These are phyloP conservation scores for Penstemon newberryi DNA, from an alignment of 257 asterid species.

Conservation along the genomic window DNA sequence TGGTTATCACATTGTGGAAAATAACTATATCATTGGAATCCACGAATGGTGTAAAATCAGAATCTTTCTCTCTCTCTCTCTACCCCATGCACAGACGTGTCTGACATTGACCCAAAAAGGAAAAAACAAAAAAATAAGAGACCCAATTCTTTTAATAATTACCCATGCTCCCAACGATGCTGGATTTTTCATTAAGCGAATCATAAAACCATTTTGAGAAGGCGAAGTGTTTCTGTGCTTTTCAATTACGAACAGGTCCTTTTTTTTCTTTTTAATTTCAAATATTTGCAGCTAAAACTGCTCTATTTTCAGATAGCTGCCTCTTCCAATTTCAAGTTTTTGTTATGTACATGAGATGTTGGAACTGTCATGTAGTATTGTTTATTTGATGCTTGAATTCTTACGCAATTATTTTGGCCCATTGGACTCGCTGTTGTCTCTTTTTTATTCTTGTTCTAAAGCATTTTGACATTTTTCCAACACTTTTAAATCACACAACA, in stretches of 20 bases:
- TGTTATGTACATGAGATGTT: slow-evolving; percentile 13
- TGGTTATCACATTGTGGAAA: background rate
- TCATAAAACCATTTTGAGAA: background rate
- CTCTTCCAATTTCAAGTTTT: background rate
- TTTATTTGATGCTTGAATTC: slow-evolving; percentile 13
- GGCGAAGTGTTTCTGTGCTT: slow-evolving; percentile 1
- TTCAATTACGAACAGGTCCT: background rate
- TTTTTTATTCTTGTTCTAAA: background rate
- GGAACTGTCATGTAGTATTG: slow-evolving; percentile 17
- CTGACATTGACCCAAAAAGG: background rate
- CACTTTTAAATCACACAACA: no score
- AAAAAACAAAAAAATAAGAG: background rate
- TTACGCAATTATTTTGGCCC: slow-evolving; percentile 1
- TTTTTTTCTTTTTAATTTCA: slow-evolving; percentile 1
- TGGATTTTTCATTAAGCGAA: no score
- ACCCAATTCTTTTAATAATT: background rate
- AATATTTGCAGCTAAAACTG: slow-evolving; percentile 17
- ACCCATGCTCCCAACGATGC: no score
- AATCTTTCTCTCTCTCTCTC: no score
- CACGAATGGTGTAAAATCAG: no score
- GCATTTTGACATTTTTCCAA: background rate
- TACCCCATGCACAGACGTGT: no score
- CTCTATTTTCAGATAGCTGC: background rate
- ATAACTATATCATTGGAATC: background rate
- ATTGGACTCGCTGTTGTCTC: background rate